Conservation (phyloP, 2,329 filamentous ascomycete genomes). For the Zasmidium citrigriseum region DNA sequence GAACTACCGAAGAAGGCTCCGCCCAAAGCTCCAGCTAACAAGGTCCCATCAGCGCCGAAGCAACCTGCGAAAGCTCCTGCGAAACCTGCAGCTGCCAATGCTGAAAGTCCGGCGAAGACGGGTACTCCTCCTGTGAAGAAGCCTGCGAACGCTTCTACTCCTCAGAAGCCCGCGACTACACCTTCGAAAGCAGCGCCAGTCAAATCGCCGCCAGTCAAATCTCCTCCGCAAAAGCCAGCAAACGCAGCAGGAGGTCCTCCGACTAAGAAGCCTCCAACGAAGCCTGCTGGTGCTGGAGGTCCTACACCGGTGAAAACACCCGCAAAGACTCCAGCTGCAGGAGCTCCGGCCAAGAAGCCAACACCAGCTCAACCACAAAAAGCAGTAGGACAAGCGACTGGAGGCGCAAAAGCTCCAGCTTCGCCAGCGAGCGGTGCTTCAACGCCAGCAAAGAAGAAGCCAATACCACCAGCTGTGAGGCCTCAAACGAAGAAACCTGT, state of each 20-base stretch:
- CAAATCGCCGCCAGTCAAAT: background rate
- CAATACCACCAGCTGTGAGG: conserved; percentile 20
- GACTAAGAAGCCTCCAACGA: conserved; percentile 19
- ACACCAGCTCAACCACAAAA: conserved; percentile 20
- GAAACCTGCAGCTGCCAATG: conserved; percentile 13
- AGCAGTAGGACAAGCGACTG: conserved; percentile 15
- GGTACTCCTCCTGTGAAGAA: conserved; percentile 21
- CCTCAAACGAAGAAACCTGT: conserved; percentile 18
- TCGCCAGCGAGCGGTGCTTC: conserved; percentile 11
- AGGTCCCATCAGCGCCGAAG: conserved; percentile 11
- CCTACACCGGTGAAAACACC: conserved; percentile 19
- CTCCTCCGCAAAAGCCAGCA: background rate
- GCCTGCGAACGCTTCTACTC: conserved; percentile 10
- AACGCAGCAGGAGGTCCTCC: background rate
- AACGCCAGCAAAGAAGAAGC: conserved; percentile 16
- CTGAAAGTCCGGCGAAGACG: conserved; percentile 16
- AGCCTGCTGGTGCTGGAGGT: conserved; percentile 5
- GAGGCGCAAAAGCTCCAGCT: conserved; percentile 15
- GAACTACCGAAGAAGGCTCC: conserved; percentile 28
- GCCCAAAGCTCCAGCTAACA: conserved; percentile 16
- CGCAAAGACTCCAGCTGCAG: conserved; percentile 14
- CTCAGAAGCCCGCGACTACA: background rate
- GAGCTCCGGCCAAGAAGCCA: conserved; percentile 18
- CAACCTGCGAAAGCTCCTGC: conserved; percentile 19
- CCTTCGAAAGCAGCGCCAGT: background rate